Base-by-base conservation (phyloP, 148 eudicot genomes). In the Rhododendron kiyosumense region DNA sequence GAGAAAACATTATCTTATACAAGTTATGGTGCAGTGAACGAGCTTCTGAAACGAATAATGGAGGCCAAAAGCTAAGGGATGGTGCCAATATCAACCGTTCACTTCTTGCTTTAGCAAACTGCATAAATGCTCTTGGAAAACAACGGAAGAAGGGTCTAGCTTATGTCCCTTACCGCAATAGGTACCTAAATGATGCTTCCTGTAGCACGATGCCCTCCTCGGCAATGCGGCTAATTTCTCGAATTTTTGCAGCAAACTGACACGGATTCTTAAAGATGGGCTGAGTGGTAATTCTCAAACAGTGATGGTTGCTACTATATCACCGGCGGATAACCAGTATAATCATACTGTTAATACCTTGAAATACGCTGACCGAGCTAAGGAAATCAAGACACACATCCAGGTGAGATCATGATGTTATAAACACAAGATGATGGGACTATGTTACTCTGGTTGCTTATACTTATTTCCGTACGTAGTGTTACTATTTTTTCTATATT, bases 191-290 rank as follows among this genome's bases (percentile, higher is more conserved):
- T 82, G 65, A 26, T 84, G 9, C 84, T 65, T 81, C 59, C 22
- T 67, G 49, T 83, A 65, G 49, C 54, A 78, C 49, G 51, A 77
- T 59, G 24, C 59, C 45, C 83, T 85, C 48, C 61, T 65, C 22
- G n/a, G 75, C 75, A 43, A 30, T 86, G 48, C 80, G 49, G 84
- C 88, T 91, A 73, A 88, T 86, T 52, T 87, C 78, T 48, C 73
- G 43, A 85, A 32, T 79, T 67, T 82, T 89, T 26, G 84, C 93
- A 95, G 98, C 90, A 95, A 95, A 88, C 88, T 95, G 86, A 95
- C 98, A 3, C 93, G 98, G 88, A 95, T 95, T 85, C 98, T 95
- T 76, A 95, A 95, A 93, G 98, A 94, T 91, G 98, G 98, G 73
- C 87, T 95, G 86, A 94, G 98, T 89, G 98, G 98, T 52, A 95